These are phyloP conservation scores for Onygenales sp. DNA, from an alignment of 2,329 filamentous ascomycete genomes.

Conservation along the genomic window DNA sequence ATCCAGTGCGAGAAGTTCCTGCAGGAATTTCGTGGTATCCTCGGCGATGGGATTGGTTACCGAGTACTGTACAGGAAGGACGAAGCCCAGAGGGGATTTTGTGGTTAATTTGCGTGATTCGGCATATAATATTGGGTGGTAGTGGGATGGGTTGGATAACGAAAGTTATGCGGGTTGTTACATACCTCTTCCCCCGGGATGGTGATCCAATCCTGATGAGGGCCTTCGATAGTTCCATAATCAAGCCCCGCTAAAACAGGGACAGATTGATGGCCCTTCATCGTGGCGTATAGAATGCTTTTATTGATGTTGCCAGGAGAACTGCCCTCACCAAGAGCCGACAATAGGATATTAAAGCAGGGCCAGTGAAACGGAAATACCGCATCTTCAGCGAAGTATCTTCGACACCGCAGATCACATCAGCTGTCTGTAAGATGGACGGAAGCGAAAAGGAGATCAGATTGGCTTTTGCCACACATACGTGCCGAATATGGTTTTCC, in stretches of 20 bases:
- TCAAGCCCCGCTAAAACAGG: background rate
- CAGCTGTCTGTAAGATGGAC: background rate
- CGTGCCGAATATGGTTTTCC: background rate
- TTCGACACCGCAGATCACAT: background rate
- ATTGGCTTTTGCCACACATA: background rate
- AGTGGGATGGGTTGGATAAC: background rate
- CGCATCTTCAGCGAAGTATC: background rate
- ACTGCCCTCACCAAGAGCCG: background rate
- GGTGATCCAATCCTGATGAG: background rate
- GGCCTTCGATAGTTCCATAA: background rate
- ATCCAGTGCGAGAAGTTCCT: background rate
- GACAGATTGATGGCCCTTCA: background rate
- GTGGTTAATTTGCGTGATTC: no score
- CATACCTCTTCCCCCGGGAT: slow-evolving; percentile 2
- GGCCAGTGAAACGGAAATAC: slow-evolving; percentile 1
- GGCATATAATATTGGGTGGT: background rate
- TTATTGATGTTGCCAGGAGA: background rate
- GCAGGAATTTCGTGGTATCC: background rate
- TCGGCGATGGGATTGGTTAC: background rate
- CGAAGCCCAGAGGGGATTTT: no score
- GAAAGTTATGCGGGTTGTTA: background rate
- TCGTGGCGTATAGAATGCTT: background rate
- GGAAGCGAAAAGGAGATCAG: background rate
- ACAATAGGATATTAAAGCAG: background rate
- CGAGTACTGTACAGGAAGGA: background rate